Evolutionary conservation across 192 early-diverging fungal species (phyloP).

Genomic region (Lobulomyces angularis): DNA sequence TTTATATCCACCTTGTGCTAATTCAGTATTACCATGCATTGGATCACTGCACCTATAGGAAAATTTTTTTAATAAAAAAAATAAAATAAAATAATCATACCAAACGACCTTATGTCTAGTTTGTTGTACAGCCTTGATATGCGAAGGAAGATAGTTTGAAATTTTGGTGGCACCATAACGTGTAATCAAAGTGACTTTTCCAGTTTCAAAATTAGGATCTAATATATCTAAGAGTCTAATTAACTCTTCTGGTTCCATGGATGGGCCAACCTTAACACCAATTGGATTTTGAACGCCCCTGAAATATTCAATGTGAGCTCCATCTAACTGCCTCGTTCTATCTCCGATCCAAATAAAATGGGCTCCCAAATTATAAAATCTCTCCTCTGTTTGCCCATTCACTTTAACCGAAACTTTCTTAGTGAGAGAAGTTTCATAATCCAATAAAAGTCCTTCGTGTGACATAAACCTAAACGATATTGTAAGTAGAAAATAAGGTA

Average conservation of each 20-base stretch:
- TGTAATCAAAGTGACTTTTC: conserved; percentile 91
- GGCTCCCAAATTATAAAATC: conserved; percentile 77
- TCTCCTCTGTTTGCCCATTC: conserved; percentile 14
- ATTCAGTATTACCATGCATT: conserved; percentile 97
- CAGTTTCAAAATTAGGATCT: conserved; percentile 71
- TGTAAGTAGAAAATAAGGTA: too few relatives aligned
- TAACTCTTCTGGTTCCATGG: conserved; percentile 78
- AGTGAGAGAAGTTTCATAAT: conserved; percentile 83
- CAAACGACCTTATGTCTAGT: conserved; percentile 85
- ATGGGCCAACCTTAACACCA: conserved; percentile 91
- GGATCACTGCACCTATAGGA: conserved; percentile 59
- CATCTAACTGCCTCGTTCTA: conserved; percentile 87
- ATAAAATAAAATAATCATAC: conserved; percentile 36
- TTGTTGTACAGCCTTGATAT: conserved; percentile 78
- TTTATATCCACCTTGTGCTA: conserved; percentile 68
- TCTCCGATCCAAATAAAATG: conserved; percentile 99
- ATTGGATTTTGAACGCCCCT: conserved; percentile 93
- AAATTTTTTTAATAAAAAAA: conserved; percentile 1
- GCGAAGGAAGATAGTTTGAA: conserved; percentile 64
- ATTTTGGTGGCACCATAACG: conserved; percentile 85
- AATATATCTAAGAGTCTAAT: conserved; percentile 72
- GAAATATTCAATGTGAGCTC: conserved; percentile 95
- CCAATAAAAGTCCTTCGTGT: conserved; percentile 90
- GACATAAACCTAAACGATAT: too few relatives aligned
- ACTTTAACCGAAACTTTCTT: conserved; percentile 22